Conservation (phyloP, 257 asterid genomes). For the Mentha longifolia region DNA sequence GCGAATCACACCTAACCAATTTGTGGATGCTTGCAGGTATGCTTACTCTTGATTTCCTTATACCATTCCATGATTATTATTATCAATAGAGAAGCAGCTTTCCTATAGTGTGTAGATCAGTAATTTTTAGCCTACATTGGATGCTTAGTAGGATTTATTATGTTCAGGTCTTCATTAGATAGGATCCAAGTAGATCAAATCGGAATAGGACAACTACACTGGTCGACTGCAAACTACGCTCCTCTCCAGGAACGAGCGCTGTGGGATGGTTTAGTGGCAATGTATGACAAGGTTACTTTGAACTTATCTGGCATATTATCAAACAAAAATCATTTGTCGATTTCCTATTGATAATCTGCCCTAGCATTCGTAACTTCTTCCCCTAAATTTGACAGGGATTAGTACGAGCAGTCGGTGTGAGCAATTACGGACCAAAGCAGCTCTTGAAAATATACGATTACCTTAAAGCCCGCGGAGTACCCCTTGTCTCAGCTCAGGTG, state of each 20-base stretch:
- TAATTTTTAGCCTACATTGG: background rate
- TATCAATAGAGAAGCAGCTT: background rate
- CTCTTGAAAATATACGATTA: conserved; percentile 75
- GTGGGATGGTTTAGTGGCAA: conserved; percentile 99
- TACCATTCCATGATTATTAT: background rate
- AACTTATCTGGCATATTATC: conserved; percentile 17
- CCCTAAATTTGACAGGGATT: conserved; percentile 57
- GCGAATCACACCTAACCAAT: conserved; percentile 89
- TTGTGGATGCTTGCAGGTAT: conserved; percentile 91
- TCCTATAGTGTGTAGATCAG: background rate
- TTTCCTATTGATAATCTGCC: background rate
- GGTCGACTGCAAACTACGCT: conserved; percentile 98
- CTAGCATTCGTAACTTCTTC: background rate
- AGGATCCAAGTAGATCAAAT: conserved; percentile 79
- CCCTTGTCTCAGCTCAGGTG: conserved; percentile 93
- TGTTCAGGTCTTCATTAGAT: conserved; percentile 72
- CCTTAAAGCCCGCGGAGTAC: conserved; percentile 82
- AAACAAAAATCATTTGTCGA: background rate
- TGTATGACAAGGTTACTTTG: conserved; percentile 89
- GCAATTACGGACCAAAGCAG: conserved; percentile 97
- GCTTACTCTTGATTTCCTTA: conserved; percentile 32
- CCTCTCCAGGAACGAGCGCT: conserved; percentile 93
- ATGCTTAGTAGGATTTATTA: background rate
- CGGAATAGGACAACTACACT: conserved; percentile 93
- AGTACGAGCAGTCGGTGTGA: conserved; percentile 93